These are phyloP conservation scores for Thymus quinquecostatus DNA, from an alignment of 257 asterid species.

Conservation along the genomic window DNA sequence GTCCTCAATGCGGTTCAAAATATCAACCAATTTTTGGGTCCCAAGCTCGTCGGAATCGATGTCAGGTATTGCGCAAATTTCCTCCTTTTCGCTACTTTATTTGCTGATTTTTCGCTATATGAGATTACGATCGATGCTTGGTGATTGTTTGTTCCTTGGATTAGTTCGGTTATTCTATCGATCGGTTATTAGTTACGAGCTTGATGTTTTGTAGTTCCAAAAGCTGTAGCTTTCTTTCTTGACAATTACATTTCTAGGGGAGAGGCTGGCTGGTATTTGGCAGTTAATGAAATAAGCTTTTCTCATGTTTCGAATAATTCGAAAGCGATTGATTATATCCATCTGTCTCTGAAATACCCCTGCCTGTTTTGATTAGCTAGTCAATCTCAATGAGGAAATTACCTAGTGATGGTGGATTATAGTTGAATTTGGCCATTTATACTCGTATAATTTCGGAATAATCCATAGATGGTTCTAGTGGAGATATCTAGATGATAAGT, in stretches of 20 bases:
- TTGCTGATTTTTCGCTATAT: not conserved
- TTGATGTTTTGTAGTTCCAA: not conserved
- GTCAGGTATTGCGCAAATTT: slow-evolving; percentile 59
- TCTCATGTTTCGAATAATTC: not conserved
- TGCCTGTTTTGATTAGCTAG: not conserved
- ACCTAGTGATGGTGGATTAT: slow-evolving; percentile 20
- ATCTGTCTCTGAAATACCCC: not conserved
- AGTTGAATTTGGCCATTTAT: slow-evolving; percentile 1
- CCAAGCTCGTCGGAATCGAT: slow-evolving; percentile 87
- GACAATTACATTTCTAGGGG: slow-evolving; percentile 11
- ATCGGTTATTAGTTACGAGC: no score
- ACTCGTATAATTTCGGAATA: not conserved
- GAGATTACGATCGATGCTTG: no score
- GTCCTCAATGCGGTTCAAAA: slow-evolving; percentile 84
- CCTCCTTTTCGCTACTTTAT: not conserved
- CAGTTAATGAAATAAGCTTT: not conserved
- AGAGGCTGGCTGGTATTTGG: not conserved
- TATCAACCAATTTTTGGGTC: slow-evolving; percentile 74
- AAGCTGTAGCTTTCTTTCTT: not conserved
- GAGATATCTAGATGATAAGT: slow-evolving; percentile 8
- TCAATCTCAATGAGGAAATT: not conserved
- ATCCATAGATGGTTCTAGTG: not conserved
- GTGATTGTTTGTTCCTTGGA: no score
- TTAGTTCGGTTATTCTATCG: no score
- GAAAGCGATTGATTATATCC: not conserved